A percentile compares a stretch with the other conserved stretches of the same genome.
Evolutionary conservation across 2,329 filamentous ascomycete genomes (phyloP).

Genomic region (Colletotrichum brevisporum): DNA sequence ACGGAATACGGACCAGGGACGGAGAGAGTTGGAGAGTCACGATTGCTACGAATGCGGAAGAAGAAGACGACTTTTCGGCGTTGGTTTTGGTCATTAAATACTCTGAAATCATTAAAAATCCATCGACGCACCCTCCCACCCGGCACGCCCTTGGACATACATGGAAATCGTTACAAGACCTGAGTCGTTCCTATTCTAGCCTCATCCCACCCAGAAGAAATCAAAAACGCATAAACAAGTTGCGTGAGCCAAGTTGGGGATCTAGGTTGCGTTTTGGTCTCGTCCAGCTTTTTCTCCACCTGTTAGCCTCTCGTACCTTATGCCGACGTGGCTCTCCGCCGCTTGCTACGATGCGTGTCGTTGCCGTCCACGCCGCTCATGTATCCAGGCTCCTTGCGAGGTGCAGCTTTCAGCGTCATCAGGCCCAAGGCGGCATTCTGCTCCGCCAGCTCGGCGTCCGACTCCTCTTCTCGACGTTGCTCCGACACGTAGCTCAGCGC

Average conservation of each 20-base stretch:
- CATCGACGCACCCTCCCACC: conserved; percentile 7
- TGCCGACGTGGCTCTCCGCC: conserved; percentile 57
- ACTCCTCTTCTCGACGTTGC: conserved; percentile 31
- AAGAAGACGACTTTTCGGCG: conserved; percentile 11
- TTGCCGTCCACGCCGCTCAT: conserved; percentile 42
- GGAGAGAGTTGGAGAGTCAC: conserved; percentile 11
- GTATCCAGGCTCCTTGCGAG: conserved; percentile 29
- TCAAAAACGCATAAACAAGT: conserved; percentile 25
- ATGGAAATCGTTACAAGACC: conserved; percentile 6
- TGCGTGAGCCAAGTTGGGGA: conserved; percentile 30
- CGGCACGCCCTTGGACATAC: background rate
- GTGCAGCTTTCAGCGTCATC: conserved; percentile 59
- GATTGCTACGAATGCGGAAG: conserved; percentile 14
- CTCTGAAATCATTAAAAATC: background rate
- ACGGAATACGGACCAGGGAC: background rate
- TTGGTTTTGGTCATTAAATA: conserved; percentile 3
- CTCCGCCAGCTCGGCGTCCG: conserved; percentile 50
- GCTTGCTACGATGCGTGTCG: conserved; percentile 54
- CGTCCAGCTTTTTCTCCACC: background rate
- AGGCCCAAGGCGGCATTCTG: conserved; percentile 63
- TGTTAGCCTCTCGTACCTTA: conserved; percentile 40
- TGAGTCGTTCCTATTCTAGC: conserved; percentile 22
- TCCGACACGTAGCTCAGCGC: conserved; percentile 31
- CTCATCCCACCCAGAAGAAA: conserved; percentile 26
- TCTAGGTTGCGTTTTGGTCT: conserved; percentile 23